phyloP scores from a whole-genome alignment of 1,139 yeast species.

The Taphrina deformans region DNA sequence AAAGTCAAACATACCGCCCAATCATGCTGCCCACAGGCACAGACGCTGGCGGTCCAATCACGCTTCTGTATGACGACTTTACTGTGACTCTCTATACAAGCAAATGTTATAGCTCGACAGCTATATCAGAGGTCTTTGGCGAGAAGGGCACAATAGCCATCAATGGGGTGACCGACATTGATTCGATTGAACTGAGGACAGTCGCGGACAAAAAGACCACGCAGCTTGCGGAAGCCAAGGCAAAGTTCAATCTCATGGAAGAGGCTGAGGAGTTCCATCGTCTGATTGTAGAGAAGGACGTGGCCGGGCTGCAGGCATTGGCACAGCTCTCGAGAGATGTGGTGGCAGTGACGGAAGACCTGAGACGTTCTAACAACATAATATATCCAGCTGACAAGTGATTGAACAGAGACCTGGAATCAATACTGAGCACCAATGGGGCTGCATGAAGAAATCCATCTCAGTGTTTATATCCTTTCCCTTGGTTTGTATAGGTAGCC shows the following conservation, averaged over 20 bases:
- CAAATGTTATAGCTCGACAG: slow-evolving; percentile 19
- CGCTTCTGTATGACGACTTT: slow-evolving; percentile 12
- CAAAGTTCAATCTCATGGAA: slow-evolving; percentile 18
- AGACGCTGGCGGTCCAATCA: slow-evolving; percentile 26
- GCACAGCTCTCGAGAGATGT: slow-evolving; percentile 15
- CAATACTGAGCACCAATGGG: too few relatives aligned
- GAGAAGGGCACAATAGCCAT: slow-evolving; percentile 20
- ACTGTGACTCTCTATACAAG: slow-evolving; percentile 17
- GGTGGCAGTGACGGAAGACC: slow-evolving; percentile 5
- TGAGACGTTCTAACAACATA: slow-evolving; percentile 11
- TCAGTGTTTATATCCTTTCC: too few relatives aligned
- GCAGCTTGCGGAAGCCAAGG: slow-evolving; percentile 19
- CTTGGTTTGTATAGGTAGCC: too few relatives aligned
- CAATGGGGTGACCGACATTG: slow-evolving; percentile 31
- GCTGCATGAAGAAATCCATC: too few relatives aligned
- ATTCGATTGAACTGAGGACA: slow-evolving; percentile 10
- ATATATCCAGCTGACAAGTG: slow-evolving; percentile 15
- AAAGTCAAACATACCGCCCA: slow-evolving; percentile 13
- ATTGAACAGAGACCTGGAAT: too few relatives aligned
- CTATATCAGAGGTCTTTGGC: slow-evolving; percentile 21
- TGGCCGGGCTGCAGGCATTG: neutral
- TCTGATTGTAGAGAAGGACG: slow-evolving; percentile 17
- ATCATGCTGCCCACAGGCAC: slow-evolving; percentile 30
- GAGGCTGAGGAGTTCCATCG: slow-evolving; percentile 29
- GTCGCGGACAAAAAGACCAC: neutral